phyloP scores from a whole-genome alignment of 1,139 yeast genomes.

The Lodderomyces metapsilosis region DNA sequence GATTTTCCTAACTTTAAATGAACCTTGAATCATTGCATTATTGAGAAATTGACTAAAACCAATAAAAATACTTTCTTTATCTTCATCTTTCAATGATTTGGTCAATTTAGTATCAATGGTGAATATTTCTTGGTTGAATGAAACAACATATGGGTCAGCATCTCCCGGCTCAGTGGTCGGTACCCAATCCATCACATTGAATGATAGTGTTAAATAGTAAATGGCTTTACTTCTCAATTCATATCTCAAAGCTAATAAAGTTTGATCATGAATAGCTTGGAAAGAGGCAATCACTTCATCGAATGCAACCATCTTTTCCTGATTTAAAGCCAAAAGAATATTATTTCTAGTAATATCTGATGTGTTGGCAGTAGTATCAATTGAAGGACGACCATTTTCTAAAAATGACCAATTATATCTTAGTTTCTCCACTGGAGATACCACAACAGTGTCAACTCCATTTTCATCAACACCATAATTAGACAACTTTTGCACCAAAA shows the following conservation, averaged over 20 bases:
- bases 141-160: constrained; percentile 60
- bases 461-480: constrained; percentile 27
- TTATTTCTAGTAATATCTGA: constrained; percentile 23
- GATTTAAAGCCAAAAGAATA: constrained; percentile 35
- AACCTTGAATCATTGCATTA: constrained; percentile 57
- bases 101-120: constrained; percentile 45
- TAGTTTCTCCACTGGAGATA: constrained; percentile 42
- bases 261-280: constrained; percentile 43
- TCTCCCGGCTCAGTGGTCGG: constrained; percentile 56
- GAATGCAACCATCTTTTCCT: constrained; percentile 44
- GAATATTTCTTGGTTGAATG: constrained; percentile 59
- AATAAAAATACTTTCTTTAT: constrained; percentile 32
- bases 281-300: constrained; percentile 47
- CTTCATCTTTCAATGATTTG: constrained; percentile 26
- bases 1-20: constrained; percentile 53
- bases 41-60: constrained; percentile 64
- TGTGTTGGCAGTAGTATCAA: constrained; percentile 21
- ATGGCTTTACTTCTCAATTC: constrained; percentile 65
- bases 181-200: constrained; percentile 42
- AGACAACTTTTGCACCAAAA: constrained; percentile 46
- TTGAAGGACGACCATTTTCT: constrained; percentile 38
- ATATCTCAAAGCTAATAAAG: constrained; percentile 60
- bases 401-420: constrained; percentile 59
- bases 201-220: constrained; percentile 54
- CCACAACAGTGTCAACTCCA: constrained; percentile 19